Conservation (phyloP, 2,329 filamentous ascomycete species). For the Paecilomyces dactylethromorphus region DNA sequence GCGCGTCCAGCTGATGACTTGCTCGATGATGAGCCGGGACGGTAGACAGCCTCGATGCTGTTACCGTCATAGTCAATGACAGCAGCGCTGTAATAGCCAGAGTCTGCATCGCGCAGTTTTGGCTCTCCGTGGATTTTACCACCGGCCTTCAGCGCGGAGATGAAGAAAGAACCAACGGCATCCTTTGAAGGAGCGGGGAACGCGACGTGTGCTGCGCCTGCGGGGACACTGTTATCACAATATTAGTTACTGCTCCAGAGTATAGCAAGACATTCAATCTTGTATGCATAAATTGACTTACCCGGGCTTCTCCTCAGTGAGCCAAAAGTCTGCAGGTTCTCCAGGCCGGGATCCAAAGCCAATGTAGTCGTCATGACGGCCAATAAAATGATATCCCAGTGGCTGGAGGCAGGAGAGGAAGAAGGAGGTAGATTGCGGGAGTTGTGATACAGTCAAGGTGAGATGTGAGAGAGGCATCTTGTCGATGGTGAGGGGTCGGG, state of each 20-base stretch:
- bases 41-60: slow-evolving; percentile 70
- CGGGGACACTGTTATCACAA: slow-evolving; percentile 31
- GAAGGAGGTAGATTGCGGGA: slow-evolving; percentile 75
- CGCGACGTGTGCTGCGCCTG: slow-evolving; percentile 55
- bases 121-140: slow-evolving; percentile 53
- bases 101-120: slow-evolving; percentile 45
- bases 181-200: slow-evolving; percentile 62
- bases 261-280: not conserved
- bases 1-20: slow-evolving; percentile 23
- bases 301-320: slow-evolving; percentile 56
- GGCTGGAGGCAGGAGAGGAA: slow-evolving; percentile 74
- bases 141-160: slow-evolving; percentile 60
- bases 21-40: slow-evolving; percentile 22
- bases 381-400: slow-evolving; percentile 67
- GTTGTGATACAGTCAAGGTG: slow-evolving; percentile 65
- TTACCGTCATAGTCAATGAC: slow-evolving; percentile 77
- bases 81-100: slow-evolving; percentile 56
- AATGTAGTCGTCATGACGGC: slow-evolving; percentile 54
- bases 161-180: slow-evolving; percentile 66
- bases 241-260: slow-evolving; percentile 5
- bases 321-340: slow-evolving; percentile 54
- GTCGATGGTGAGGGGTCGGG: not conserved
- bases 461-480: slow-evolving; percentile 58
- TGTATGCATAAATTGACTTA: slow-evolving; percentile 26
- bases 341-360: slow-evolving; percentile 53